These are phyloP conservation scores for Hysterium pulicare DNA, from an alignment of 2,329 filamentous ascomycete genomes.

Conservation along the genomic window DNA sequence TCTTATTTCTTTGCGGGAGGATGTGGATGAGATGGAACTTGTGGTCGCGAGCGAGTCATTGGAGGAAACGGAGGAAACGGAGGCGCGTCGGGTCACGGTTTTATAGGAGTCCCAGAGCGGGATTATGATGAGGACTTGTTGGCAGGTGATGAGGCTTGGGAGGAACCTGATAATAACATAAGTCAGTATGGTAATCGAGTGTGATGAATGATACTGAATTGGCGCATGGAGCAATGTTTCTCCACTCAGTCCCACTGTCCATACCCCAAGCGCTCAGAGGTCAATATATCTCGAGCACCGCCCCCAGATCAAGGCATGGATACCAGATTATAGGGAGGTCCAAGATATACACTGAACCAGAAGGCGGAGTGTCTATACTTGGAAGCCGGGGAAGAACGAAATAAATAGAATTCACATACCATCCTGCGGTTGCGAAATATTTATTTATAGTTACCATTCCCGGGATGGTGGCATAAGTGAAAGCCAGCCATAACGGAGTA, in stretches of 20 bases:
- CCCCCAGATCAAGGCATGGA: neutral
- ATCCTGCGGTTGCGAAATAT: conserved; percentile 34
- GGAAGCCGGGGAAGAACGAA: neutral
- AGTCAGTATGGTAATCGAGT: neutral
- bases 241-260: no score
- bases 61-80: conserved; percentile 10
- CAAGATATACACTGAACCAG: no score
- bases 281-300: no score
- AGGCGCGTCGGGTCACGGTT: neutral
- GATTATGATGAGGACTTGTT: conserved; percentile 36
- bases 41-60: conserved; percentile 23
- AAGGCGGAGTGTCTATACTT: neutral
- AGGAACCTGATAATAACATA: conserved; percentile 23
- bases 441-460: conserved; percentile 23
- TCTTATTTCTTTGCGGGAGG: conserved; percentile 25
- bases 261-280: no score
- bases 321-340: neutral
- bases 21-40: conserved; percentile 10
- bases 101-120: conserved; percentile 30
- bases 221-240: neutral
- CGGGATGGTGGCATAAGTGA: conserved; percentile 28
- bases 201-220: neutral
- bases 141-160: conserved; percentile 34
- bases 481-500: conserved; percentile 37
- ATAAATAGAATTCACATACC: conserved; percentile 20